Evolutionary conservation across 73 alveolate genomes (phyloP).

Genomic region (Blepharisma japonicum): DNA sequence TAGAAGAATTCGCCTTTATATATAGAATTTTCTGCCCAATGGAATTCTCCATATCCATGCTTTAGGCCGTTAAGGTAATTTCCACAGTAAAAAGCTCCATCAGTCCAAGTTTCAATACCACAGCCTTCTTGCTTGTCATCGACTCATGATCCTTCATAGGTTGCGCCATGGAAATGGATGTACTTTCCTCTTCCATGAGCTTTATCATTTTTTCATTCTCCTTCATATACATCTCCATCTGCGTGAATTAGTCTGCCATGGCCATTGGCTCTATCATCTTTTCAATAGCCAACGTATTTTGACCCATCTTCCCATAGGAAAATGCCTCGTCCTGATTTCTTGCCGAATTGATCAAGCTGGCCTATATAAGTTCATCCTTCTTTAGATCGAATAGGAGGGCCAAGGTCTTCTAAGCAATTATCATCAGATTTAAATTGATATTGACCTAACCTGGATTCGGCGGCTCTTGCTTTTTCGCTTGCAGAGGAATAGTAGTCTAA

Average conservation of each 20-base stretch:
- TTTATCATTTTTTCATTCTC: conserved; percentile 77
- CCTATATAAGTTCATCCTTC: too few relatives aligned
- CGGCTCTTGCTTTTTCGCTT: too few relatives aligned
- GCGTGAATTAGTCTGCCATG: conserved; percentile 90
- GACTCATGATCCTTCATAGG: conserved; percentile 42
- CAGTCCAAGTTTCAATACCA: conserved; percentile 50
- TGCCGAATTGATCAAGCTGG: conserved; percentile 45
- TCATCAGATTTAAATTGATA: too few relatives aligned
- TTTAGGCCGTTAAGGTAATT: conserved; percentile 45
- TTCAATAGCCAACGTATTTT: conserved; percentile 96
- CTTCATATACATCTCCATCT: conserved; percentile 92
- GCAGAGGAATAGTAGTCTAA: too few relatives aligned
- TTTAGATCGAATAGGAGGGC: too few relatives aligned
- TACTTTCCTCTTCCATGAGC: conserved; percentile 70
- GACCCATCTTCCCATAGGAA: conserved; percentile 83
- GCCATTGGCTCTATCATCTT: conserved; percentile 76
- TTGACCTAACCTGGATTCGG: too few relatives aligned
- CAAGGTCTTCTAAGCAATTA: too few relatives aligned
- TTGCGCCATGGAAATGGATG: conserved; percentile 66
- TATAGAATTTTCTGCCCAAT: conserved; percentile 34
- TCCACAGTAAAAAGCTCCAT: conserved; percentile 40
- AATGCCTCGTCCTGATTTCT: conserved; percentile 92
- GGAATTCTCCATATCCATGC: conserved; percentile 46
- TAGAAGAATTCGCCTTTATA: conserved; percentile 35
- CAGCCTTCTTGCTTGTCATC: conserved; percentile 40